phyloP scores from a whole-genome alignment of 1,139 yeast genomes.

The Zygosaccharomyces sapae region DNA sequence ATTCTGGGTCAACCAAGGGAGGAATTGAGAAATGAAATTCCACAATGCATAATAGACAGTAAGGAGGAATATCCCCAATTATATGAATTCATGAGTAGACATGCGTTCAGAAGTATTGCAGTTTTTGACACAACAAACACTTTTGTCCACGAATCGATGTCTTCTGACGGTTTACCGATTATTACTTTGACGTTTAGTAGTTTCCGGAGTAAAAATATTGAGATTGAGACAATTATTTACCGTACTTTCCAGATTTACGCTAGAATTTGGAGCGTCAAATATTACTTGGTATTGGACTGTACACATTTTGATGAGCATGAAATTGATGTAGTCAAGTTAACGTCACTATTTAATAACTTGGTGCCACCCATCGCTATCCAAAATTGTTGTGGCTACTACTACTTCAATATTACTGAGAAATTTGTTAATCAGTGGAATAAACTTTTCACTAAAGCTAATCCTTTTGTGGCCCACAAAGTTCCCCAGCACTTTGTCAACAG shows the following conservation, averaged over 20 bases:
- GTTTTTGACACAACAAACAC: constrained; percentile 40
- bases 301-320: constrained; percentile 49
- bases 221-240: constrained; percentile 55
- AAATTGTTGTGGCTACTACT: constrained; percentile 56
- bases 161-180: constrained; percentile 70
- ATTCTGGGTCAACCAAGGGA: constrained; percentile 44
- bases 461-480: constrained; percentile 20
- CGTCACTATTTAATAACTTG: constrained; percentile 39
- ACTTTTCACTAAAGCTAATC: constrained; percentile 23
- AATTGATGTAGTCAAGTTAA: constrained; percentile 27
- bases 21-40: constrained; percentile 50
- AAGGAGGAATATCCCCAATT: constrained; percentile 49
- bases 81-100: constrained; percentile 71
- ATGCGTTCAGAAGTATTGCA: constrained; percentile 53
- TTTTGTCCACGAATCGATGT: constrained; percentile 59
- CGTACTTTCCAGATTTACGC: constrained; percentile 63
- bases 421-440: constrained; percentile 39
- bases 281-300: constrained; percentile 61
- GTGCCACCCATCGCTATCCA: constrained; percentile 46
- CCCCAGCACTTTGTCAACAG: constrained; percentile 40
- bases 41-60: constrained; percentile 47
- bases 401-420: constrained; percentile 56
- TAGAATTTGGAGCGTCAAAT: constrained; percentile 71
- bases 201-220: constrained; percentile 44
- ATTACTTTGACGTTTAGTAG: constrained; percentile 51